Evolutionary conservation across 192 early-diverging fungal genomes (phyloP).

Genomic region (Mortierella claussenii): DNA sequence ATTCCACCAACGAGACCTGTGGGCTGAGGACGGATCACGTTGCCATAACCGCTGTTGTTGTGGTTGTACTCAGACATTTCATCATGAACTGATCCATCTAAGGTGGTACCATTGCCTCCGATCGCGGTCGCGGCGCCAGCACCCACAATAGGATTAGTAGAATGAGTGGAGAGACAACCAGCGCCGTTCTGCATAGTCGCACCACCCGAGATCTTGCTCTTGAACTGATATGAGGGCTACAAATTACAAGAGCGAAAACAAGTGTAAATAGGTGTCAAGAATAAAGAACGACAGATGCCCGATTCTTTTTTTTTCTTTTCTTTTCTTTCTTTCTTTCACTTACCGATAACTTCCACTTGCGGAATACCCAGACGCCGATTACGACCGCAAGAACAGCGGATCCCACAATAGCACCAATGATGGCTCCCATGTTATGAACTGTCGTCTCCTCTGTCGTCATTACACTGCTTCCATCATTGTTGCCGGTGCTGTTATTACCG

Average conservation of each 20-base stretch:
- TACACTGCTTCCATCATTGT: neutral
- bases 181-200: neutral
- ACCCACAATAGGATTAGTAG: neutral
- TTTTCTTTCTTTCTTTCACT: neutral
- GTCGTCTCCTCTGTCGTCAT: neutral
- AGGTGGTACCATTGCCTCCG: neutral
- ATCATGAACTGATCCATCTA: conserved; percentile 3
- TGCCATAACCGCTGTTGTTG: neutral
- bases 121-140: neutral
- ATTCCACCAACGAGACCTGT: too few species aligned
- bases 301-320: too few species aligned
- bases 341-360: conserved; percentile 53
- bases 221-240: conserved; percentile 44
- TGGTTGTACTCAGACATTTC: neutral
- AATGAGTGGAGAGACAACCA: too few species aligned
- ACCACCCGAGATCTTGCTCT: conserved; percentile 20
- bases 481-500: neutral
- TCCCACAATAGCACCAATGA: conserved; percentile 22
- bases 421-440: conserved; percentile 6
- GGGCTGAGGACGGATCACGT: neutral
- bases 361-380: conserved; percentile 51
- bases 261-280: neutral
- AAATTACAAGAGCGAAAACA: neutral
- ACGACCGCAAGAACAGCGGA: conserved; percentile 12
- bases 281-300: too few species aligned